Evolutionary conservation across 768 basidiomycete genomes (phyloP).

Genomic region (Rhizopogon vinicolor): DNA sequence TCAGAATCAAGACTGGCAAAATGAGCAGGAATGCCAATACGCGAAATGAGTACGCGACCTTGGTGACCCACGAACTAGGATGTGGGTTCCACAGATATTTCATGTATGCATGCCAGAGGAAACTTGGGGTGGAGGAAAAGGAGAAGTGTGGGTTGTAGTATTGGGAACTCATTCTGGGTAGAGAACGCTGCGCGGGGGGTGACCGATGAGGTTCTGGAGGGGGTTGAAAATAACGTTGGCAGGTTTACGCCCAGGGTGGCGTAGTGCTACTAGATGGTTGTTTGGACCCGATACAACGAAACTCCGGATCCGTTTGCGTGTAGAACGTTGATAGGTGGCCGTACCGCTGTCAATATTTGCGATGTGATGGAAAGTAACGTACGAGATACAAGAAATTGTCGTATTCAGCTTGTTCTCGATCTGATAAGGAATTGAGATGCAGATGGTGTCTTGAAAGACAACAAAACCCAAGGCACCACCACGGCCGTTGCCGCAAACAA

Average conservation of each 20-base stretch:
- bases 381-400: background rate
- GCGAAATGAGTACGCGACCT: conserved; percentile 58
- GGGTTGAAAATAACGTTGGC: conserved; percentile 13
- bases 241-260: background rate
- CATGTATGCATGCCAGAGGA: conserved; percentile 58
- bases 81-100: conserved; percentile 61
- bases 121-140: conserved; percentile 30
- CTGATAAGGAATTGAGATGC: background rate
- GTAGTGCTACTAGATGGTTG: background rate
- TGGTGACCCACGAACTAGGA: conserved; percentile 62
- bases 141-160: conserved; percentile 11
- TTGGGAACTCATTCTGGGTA: background rate
- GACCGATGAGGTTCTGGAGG: background rate
- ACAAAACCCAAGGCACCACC: background rate
- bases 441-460: background rate
- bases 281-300: background rate
- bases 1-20: conserved; percentile 51
- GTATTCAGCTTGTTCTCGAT: background rate
- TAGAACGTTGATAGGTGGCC: conserved; percentile 3
- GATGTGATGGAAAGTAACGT: conserved; percentile 2
- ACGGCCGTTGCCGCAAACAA: background rate
- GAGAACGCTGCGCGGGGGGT: background rate
- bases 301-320: background rate
- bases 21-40: conserved; percentile 52
- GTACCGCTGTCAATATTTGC: conserved; percentile 4